Conservation (phyloP, 208 protist species). For the Trypanosoma scelopori region DNA sequence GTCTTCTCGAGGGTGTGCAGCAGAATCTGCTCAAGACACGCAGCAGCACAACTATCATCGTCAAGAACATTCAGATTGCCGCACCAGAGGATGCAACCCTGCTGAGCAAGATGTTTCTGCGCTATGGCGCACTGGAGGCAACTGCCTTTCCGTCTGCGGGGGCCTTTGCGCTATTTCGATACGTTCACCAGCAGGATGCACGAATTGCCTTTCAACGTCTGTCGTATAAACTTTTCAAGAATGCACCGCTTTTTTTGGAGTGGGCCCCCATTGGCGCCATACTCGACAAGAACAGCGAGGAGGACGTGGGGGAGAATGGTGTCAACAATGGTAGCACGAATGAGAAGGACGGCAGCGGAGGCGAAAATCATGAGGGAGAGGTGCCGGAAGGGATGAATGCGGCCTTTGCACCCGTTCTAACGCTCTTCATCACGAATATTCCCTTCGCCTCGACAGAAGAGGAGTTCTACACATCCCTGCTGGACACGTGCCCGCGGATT, state of each 20-base stretch:
- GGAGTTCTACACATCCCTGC: slow-evolving; percentile 66
- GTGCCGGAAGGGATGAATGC: slow-evolving; percentile 2
- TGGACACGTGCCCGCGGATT: slow-evolving; percentile 85
- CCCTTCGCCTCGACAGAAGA: slow-evolving; percentile 77
- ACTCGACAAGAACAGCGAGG: slow-evolving; percentile 23
- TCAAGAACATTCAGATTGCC: slow-evolving; percentile 74
- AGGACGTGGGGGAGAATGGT: slow-evolving; percentile 5
- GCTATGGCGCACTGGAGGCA: slow-evolving; percentile 69
- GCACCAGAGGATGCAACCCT: slow-evolving; percentile 48
- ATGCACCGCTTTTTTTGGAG: slow-evolving; percentile 96
- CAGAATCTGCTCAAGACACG: slow-evolving; percentile 67
- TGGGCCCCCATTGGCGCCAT: slow-evolving; percentile 95
- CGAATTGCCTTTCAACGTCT: slow-evolving; percentile 92
- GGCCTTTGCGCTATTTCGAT: slow-evolving; percentile 78
- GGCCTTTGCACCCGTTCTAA: slow-evolving; percentile 44
- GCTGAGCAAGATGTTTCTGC: slow-evolving; percentile 69
- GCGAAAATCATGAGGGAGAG: no score
- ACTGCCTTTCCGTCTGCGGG: slow-evolving; percentile 64
- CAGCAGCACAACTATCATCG: slow-evolving; percentile 81
- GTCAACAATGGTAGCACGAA: no score
- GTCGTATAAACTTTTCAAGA: slow-evolving; percentile 94
- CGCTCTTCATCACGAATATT: slow-evolving; percentile 89
- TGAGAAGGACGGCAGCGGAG: no score
- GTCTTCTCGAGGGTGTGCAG: slow-evolving; percentile 57
- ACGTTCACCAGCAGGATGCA: slow-evolving; percentile 80